A percentile compares a stretch with the other conserved stretches of the same genome.
Conservation (phyloP, 306 rosid species). For the Oxytropis ochrocephala region DNA sequence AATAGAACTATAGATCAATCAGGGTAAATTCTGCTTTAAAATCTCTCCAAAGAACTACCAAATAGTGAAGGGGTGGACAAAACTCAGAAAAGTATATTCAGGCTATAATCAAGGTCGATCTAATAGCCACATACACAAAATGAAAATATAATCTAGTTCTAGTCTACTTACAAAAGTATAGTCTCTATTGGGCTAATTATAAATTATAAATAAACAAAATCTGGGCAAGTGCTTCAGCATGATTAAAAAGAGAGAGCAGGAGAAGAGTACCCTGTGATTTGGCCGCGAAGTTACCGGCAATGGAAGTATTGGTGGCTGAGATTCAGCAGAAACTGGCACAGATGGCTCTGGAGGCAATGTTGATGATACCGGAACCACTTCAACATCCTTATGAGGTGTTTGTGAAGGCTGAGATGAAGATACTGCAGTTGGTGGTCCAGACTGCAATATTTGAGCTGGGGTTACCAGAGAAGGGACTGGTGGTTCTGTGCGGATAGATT, state of each 20-base stretch:
- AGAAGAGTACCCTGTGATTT: constrained; percentile 42
- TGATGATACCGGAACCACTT: constrained; percentile 63
- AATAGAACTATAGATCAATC: constrained; percentile 8
- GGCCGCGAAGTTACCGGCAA: constrained; percentile 49
- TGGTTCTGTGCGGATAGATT: constrained; percentile 32
- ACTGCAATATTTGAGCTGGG: constrained; percentile 75
- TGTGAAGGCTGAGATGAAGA: constrained; percentile 52
- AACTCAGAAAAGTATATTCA: not conserved
- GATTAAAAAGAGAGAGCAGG: not conserved
- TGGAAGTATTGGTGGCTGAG: constrained; percentile 80
- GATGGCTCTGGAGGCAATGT: constrained; percentile 42
- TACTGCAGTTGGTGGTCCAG: constrained; percentile 45
- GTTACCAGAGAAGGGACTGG: constrained; percentile 64
- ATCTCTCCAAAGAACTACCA: not conserved
- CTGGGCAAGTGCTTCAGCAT: not conserved
- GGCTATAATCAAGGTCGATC: not conserved
- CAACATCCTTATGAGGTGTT: constrained; percentile 72
- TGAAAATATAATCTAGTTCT: not conserved
- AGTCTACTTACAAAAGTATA: not conserved
- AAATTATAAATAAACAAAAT: not conserved
- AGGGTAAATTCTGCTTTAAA: not conserved
- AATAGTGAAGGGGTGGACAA: not conserved
- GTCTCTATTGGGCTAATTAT: not conserved
- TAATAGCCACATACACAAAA: not conserved
- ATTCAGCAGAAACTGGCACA: constrained; percentile 42